Conservation (phyloP, 208 protist species). For the Trichomonas tenax region DNA sequence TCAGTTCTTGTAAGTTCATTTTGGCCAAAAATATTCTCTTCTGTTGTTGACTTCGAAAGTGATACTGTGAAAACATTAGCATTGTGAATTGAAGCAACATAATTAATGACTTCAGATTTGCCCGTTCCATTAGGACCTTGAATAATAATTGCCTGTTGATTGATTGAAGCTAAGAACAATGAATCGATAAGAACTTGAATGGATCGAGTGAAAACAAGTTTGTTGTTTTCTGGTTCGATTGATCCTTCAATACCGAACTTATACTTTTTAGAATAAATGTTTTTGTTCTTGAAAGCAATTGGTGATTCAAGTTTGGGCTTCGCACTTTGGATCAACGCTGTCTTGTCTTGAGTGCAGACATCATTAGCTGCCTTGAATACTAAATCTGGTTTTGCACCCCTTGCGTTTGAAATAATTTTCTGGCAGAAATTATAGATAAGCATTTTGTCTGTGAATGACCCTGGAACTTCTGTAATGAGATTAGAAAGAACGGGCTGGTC, state of each 20-base stretch:
- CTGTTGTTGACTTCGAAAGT: not conserved
- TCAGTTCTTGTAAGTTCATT: not conserved
- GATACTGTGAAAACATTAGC: not conserved
- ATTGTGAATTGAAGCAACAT: not conserved
- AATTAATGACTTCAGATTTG: not conserved
- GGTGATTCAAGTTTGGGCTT: not conserved
- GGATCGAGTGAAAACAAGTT: not conserved
- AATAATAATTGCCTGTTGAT: not conserved
- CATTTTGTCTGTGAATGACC: not conserved
- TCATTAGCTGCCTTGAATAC: not conserved
- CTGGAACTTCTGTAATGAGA: not conserved
- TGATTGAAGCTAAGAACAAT: not conserved
- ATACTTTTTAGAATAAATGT: not conserved
- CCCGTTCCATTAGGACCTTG: not conserved
- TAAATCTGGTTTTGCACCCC: not conserved
- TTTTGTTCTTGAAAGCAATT: not conserved
- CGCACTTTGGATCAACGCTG: not conserved
- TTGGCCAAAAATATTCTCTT: not conserved
- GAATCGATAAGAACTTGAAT: not conserved
- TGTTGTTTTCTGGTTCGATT: not conserved
- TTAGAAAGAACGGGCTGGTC: not conserved
- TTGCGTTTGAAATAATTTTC: not conserved
- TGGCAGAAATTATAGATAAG: not conserved
- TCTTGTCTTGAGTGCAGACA: not conserved
- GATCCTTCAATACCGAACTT: not conserved